Evolutionary conservation across 2,329 filamentous ascomycete species (phyloP).

Genomic region (Aspergillus calidoustus): DNA sequence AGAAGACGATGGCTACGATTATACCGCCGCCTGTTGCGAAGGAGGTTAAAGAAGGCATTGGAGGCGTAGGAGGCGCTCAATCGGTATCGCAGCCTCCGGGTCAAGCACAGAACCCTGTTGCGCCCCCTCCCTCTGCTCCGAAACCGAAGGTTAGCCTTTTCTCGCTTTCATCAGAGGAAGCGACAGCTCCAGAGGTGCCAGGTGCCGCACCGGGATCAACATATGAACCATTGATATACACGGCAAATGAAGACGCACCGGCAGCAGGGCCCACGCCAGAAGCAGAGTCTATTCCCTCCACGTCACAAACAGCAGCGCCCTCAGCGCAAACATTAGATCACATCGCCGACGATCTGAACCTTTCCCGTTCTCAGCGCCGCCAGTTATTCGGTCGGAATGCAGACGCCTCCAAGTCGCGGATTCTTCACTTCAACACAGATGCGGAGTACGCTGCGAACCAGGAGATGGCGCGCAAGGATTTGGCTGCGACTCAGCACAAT

Average conservation of each 20-base stretch:
- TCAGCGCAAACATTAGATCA: slow-evolving; percentile 63
- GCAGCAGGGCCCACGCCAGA: slow-evolving; percentile 26
- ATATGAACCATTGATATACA: slow-evolving; percentile 49
- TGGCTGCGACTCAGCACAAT: slow-evolving; percentile 67
- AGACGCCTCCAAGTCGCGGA: slow-evolving; percentile 60
- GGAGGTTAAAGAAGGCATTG: slow-evolving; percentile 16
- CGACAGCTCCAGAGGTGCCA: slow-evolving; percentile 16
- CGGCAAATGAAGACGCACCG: slow-evolving; percentile 27
- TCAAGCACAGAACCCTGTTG: slow-evolving; percentile 10
- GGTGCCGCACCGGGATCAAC: slow-evolving; percentile 27
- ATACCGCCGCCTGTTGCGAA: slow-evolving; percentile 22
- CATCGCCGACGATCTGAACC: slow-evolving; percentile 77
- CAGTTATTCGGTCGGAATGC: slow-evolving; percentile 79
- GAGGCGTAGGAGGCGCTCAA: neutral
- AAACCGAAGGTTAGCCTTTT: slow-evolving; percentile 53
- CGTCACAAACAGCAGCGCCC: slow-evolving; percentile 6
- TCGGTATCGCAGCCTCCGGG: neutral
- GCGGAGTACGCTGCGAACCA: slow-evolving; percentile 86
- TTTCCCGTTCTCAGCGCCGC: slow-evolving; percentile 75
- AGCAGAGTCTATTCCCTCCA: neutral
- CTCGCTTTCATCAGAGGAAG: slow-evolving; percentile 41
- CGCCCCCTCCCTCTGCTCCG: slow-evolving; percentile 28
- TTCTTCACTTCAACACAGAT: slow-evolving; percentile 89
- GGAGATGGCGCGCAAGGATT: slow-evolving; percentile 67
- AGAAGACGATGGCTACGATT: slow-evolving; percentile 37